Evolutionary conservation across 768 basidiomycete species (phyloP).

Genomic region (Suillus fuscotomentosus): DNA sequence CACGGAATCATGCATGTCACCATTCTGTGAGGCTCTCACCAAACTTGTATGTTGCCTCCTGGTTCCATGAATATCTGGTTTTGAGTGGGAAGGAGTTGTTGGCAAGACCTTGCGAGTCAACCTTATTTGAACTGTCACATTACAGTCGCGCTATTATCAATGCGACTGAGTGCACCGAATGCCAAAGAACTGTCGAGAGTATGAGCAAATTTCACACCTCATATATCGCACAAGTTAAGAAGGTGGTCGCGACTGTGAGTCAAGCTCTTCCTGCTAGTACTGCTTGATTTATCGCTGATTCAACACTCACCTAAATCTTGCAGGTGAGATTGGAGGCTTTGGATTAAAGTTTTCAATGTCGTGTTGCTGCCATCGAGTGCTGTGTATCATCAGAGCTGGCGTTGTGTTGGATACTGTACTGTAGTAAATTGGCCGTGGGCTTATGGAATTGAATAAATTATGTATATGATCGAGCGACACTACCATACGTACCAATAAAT

Average conservation of each 20-base stretch:
- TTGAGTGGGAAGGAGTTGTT: slow-evolving; percentile 7
- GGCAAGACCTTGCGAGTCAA: slow-evolving; percentile 5
- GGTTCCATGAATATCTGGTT: slow-evolving; percentile 6
- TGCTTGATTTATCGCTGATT: neutral
- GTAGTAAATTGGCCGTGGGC: neutral
- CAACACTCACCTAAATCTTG: slow-evolving; percentile 1
- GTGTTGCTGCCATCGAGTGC: neutral
- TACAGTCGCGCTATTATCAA: neutral
- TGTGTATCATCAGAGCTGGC: neutral
- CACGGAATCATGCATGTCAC: no score
- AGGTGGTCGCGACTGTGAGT: slow-evolving; percentile 10
- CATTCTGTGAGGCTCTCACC: no score
- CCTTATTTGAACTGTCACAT: neutral
- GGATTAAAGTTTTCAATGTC: neutral
- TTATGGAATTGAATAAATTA: neutral
- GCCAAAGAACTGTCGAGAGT: neutral
- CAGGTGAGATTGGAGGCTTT: slow-evolving; percentile 5
- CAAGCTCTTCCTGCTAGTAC: neutral
- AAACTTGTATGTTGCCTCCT: neutral
- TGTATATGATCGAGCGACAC: neutral
- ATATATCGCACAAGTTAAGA: slow-evolving; percentile 2
- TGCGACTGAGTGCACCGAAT: neutral
- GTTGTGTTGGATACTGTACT: neutral
- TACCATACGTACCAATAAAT: neutral
- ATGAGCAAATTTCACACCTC: neutral